A percentile compares a stretch with the other conserved stretches of the same genome.
phyloP scores from a whole-genome alignment of 2,329 filamentous ascomycete species.

The Fusarium abutilonis region DNA sequence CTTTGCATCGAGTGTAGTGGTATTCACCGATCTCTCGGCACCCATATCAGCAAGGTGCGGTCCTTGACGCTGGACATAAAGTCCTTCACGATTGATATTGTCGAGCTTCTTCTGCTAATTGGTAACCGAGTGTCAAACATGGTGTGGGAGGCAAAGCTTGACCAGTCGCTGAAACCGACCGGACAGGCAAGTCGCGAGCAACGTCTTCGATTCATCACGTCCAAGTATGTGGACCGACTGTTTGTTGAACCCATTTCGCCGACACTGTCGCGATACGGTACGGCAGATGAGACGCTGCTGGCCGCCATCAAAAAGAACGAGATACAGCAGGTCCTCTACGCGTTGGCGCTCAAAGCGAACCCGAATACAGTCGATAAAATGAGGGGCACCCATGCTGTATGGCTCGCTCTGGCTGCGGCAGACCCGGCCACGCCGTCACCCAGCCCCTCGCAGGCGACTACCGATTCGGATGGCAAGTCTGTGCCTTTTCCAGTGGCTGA shows the following conservation, averaged over 20 bases:
- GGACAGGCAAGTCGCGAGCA: conserved; percentile 87
- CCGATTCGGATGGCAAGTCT: conserved; percentile 60
- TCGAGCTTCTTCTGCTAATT: conserved; percentile 89
- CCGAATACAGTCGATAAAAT: conserved; percentile 88
- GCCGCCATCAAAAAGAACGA: conserved; percentile 97
- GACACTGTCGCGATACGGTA: conserved; percentile 78
- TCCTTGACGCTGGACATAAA: conserved; percentile 95
- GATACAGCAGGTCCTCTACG: conserved; percentile 91
- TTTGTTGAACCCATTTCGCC: conserved; percentile 83
- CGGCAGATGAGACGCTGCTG: conserved; percentile 86
- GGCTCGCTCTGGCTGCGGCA: conserved; percentile 89
- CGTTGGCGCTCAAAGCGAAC: conserved; percentile 84
- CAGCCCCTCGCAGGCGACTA: conserved; percentile 54
- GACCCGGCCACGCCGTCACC: conserved; percentile 83
- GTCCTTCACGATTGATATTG: conserved; percentile 95
- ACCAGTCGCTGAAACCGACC: conserved; percentile 76
- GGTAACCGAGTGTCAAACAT: conserved; percentile 96
- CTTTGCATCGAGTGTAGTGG: conserved; percentile 98
- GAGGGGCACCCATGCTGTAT: conserved; percentile 87
- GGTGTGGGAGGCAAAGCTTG: conserved; percentile 91
- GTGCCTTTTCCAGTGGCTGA: conserved; percentile 90
- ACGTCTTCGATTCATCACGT: conserved; percentile 91
- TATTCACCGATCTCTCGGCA: conserved; percentile 94
- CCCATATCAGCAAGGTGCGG: conserved; percentile 96
- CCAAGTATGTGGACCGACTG: conserved; percentile 88